Evolutionary conservation across 2,329 filamentous ascomycete genomes (phyloP).

Genomic region (Penicillium sp.): DNA sequence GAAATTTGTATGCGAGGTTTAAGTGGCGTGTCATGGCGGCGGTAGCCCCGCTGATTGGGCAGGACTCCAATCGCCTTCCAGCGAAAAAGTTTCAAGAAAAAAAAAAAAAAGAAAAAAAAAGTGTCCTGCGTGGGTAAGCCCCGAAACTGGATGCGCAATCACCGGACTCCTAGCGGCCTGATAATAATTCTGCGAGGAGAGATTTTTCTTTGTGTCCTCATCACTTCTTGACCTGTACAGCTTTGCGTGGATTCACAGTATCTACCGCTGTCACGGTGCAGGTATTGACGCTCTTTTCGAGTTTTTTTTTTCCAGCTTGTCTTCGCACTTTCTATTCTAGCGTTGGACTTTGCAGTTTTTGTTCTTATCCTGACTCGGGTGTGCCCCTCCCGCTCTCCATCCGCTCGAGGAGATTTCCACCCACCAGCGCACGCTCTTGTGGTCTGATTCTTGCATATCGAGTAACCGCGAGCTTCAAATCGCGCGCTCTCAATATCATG

Average conservation of each 20-base stretch:
- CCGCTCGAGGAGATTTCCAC: constrained; percentile 1
- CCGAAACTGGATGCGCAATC: constrained; percentile 6
- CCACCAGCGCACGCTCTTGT: constrained; percentile 2
- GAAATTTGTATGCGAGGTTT: constrained; percentile 2
- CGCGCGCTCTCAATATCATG: constrained; percentile 32
- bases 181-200: background rate
- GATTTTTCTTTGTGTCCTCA: background rate
- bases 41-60: constrained; percentile 10
- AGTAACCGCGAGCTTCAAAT: constrained; percentile 5
- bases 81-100: constrained; percentile 6
- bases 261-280: constrained; percentile 5
- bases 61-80: constrained; percentile 9
- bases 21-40: constrained; percentile 10
- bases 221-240: constrained; percentile 9
- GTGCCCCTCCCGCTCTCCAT: constrained; percentile 2
- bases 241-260: constrained; percentile 5
- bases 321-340: background rate
- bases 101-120: constrained; percentile 9
- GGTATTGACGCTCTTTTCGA: background rate
- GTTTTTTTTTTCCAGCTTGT: background rate
- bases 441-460: constrained; percentile 11
- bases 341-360: background rate
- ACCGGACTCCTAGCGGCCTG: background rate
- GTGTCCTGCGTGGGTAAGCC: constrained; percentile 14
- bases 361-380: constrained; percentile 6